A percentile compares a stretch with the other conserved stretches of the same genome.
Evolutionary conservation across 257 asterid species (phyloP).

Genomic region (Leonotis leonurus): DNA sequence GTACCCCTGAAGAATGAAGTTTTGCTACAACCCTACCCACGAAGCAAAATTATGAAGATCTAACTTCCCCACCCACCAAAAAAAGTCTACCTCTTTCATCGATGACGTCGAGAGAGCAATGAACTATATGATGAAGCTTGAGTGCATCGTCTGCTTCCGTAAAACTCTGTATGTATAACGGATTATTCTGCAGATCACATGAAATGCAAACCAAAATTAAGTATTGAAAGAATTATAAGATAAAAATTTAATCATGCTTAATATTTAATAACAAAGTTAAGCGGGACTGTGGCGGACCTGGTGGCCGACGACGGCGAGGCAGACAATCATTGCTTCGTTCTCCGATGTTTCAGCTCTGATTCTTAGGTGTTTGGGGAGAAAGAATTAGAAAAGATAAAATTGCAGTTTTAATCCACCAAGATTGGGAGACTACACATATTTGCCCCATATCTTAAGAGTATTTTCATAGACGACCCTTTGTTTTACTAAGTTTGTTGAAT

Average conservation of each 20-base stretch:
- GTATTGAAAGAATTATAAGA: neutral
- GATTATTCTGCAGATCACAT: conserved; percentile 19
- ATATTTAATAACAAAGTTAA: neutral
- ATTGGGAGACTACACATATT: neutral
- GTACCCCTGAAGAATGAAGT: no score
- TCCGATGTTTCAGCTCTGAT: neutral
- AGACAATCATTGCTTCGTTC: conserved; percentile 10
- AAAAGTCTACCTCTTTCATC: conserved; percentile 90
- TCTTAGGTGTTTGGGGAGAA: neutral
- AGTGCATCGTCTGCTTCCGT: conserved; percentile 19
- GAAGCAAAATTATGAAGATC: conserved; percentile 4
- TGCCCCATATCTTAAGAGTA: neutral
- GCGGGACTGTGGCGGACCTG: conserved; percentile 8
- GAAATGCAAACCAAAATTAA: neutral
- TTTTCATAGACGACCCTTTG: neutral
- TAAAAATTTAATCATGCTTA: neutral
- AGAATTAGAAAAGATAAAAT: neutral
- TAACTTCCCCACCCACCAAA: neutral
- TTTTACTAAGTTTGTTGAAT: no score
- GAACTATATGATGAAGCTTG: conserved; percentile 92
- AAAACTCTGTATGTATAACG: conserved; percentile 18
- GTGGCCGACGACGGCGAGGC: conserved; percentile 28
- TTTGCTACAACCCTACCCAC: neutral
- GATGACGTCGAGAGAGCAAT: conserved; percentile 87
- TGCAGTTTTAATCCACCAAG: neutral